Evolutionary conservation across 176 grass and related monocot species (phyloP), one percentile per base, ranked within the genome.

Genomic region (Dactylis glomerata): DNA sequence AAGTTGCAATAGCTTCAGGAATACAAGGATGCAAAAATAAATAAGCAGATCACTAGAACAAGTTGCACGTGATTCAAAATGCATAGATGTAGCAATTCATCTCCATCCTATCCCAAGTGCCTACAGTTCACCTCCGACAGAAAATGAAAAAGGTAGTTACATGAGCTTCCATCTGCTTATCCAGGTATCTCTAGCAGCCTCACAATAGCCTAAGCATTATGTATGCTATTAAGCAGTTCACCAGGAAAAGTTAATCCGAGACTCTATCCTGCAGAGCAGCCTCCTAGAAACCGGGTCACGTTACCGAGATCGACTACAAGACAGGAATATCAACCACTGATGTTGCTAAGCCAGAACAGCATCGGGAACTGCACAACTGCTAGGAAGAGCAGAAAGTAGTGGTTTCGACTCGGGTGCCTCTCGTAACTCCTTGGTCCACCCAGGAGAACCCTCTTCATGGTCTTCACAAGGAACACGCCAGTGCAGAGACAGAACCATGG

Each of bases 331-430:
- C 66, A 82, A 20, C 47, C 49, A 10, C 80, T 82, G 80, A 82
- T 71, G 66, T 82, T 82, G 34, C 80, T 49, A 20, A 82, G 34
- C 80, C 80, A 82, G 20, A 54, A 76, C 54, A 93, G 82, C 73
- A 93, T 73, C 0, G 94, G 91, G 59, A 97, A 92, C 65, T 93
- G 94, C 3, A 81, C 89, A 20, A 93, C 68, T 0, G 87, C 91
- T 47, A 97, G 86, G 81, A 92, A 92, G 59, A 93, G 91, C 62
- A 97, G 85, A 45, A 97, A 85, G 62, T 90, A 93, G 88, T 97
- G 91, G 58, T 93, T 90, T 57, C 94, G 58, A 12, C 80, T 82
- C 1, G 67, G 80, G 17, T 82, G 50, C 20, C 80, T 55, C 82
- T 97, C 91, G 20, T 93, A 97, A 42, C 84, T 82, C 89, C 92